These are phyloP conservation scores for Tolypocladium guangdongense DNA, from an alignment of 2,329 filamentous ascomycete genomes.

Conservation along the genomic window DNA sequence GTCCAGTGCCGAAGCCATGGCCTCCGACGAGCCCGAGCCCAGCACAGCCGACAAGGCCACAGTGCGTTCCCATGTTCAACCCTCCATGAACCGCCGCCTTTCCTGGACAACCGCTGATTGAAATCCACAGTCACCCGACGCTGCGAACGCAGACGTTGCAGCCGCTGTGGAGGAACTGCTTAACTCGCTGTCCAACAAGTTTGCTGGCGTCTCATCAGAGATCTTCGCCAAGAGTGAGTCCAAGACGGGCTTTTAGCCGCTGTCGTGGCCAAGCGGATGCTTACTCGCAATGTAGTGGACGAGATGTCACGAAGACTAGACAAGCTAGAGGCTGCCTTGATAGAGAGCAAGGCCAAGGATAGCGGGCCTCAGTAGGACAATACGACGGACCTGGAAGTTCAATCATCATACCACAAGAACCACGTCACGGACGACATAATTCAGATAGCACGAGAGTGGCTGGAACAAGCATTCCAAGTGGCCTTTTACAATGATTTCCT, in stretches of 20 bases:
- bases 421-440: background rate
- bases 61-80: conserved; percentile 15
- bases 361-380: conserved; percentile 11
- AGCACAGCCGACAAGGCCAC: conserved; percentile 19
- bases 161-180: conserved; percentile 79
- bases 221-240: conserved; percentile 76
- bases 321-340: conserved; percentile 65
- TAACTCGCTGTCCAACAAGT: conserved; percentile 75
- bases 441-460: background rate
- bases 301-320: conserved; percentile 85
- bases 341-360: conserved; percentile 40
- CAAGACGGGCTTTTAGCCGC: background rate
- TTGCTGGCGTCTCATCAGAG: conserved; percentile 73
- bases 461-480: background rate
- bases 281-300: conserved; percentile 55
- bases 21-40: conserved; percentile 25
- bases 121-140: conserved; percentile 26
- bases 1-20: conserved; percentile 17
- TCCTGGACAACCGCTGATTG: background rate
- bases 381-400: background rate
- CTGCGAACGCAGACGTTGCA: conserved; percentile 53
- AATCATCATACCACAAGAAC: background rate
- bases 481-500: too few species aligned
- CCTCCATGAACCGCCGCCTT: background rate
- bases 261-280: background rate